Evolutionary conservation across 1,139 yeast species (phyloP).

Genomic region (Cylindricascospora bacillispora): DNA sequence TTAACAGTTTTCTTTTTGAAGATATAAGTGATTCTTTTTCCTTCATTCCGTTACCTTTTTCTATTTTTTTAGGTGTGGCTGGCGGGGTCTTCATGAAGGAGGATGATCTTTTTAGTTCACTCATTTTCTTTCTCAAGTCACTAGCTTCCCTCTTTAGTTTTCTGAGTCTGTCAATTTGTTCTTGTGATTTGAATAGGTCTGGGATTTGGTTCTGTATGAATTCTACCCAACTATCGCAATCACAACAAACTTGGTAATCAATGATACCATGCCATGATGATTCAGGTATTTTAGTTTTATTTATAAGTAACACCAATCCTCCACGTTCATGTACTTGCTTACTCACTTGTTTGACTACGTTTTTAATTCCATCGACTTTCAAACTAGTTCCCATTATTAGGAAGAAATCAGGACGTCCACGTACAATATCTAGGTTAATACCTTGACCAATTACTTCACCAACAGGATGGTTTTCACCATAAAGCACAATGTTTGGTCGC

Average conservation of each 20-base stretch:
- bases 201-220: conserved; percentile 19
- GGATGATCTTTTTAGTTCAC: conserved; percentile 5
- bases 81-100: conserved; percentile 13
- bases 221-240: conserved; percentile 69
- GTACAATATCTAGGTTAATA: conserved; percentile 47
- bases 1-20: conserved; percentile 2
- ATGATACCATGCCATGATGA: conserved; percentile 45
- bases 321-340: conserved; percentile 53
- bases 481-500: conserved; percentile 72
- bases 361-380: conserved; percentile 75
- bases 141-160: conserved; percentile 23
- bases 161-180: conserved; percentile 19
- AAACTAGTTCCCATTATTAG: conserved; percentile 79
- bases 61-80: conserved; percentile 10
- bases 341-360: conserved; percentile 57
- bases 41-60: conserved; percentile 1
- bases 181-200: conserved; percentile 23
- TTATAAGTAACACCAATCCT: conserved; percentile 44
- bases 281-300: conserved; percentile 37
- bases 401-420: conserved; percentile 57
- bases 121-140: conserved; percentile 15
- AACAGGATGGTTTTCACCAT: conserved; percentile 82
- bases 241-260: conserved; percentile 49
- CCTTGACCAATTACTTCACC: conserved; percentile 68
- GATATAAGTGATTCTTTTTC: conserved; percentile 1